These are phyloP conservation scores for Batkoa obscura DNA, from an alignment of 371 early-diverging fungal genomes.

Conservation along the genomic window DNA sequence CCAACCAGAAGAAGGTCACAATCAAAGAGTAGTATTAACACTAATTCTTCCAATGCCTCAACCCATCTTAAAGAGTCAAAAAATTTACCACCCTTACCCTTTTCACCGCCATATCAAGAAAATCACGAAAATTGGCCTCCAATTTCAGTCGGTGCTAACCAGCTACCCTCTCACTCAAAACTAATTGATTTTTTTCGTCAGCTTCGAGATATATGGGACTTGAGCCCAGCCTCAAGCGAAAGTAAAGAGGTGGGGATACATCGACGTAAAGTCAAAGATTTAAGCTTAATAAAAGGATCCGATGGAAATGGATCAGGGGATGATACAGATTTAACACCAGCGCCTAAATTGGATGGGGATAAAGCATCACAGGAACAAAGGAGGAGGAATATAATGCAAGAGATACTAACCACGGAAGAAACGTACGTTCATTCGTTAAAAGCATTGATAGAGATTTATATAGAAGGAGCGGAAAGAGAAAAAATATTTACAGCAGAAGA, in stretches of 20 bases:
- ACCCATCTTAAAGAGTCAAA: conserved; percentile 24
- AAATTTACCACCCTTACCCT: no score
- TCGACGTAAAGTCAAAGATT: no score
- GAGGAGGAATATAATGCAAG: conserved; percentile 25
- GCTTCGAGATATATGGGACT: conserved; percentile 42
- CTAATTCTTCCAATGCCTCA: conserved; percentile 11
- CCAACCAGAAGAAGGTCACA: no score
- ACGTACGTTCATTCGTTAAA: conserved; percentile 51
- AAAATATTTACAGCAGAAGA: conserved; percentile 18
- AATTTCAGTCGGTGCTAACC: background rate
- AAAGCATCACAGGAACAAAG: conserved; percentile 8
- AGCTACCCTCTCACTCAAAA: background rate
- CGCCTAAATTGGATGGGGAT: conserved; percentile 7
- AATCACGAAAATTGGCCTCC: background rate
- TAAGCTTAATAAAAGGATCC: no score
- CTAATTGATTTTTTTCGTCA: conserved; percentile 18
- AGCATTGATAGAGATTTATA: conserved; percentile 25
- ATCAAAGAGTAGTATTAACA: no score
- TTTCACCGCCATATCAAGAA: no score
- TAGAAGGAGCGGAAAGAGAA: conserved; percentile 8
- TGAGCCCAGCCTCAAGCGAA: conserved; percentile 25
- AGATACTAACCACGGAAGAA: conserved; percentile 54
- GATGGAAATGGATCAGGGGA: conserved; percentile 6
- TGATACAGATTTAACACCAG: conserved; percentile 11
- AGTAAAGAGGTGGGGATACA: conserved; percentile 14